These are phyloP conservation scores for Glebionis coronaria DNA, from an alignment of 129 eudicot species.

Conservation along the genomic window DNA sequence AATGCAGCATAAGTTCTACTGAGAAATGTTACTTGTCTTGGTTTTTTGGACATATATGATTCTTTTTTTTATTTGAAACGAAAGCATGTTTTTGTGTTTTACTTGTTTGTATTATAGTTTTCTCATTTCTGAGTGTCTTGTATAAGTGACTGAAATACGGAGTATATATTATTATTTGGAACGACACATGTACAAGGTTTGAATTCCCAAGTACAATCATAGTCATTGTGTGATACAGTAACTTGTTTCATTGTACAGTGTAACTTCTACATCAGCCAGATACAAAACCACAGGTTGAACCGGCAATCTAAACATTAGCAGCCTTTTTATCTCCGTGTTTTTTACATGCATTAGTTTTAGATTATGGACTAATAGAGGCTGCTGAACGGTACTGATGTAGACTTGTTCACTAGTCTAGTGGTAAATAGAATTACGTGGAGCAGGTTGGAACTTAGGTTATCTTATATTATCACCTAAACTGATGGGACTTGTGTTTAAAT, in stretches of 20 bases:
- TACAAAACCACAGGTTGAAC: not conserved
- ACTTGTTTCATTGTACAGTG: not conserved
- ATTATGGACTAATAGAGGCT: not conserved
- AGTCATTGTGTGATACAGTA: no score
- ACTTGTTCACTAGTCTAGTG: slow-evolving; percentile 9
- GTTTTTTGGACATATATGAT: not conserved
- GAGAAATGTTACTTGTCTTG: not conserved
- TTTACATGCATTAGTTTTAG: not conserved
- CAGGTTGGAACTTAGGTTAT: slow-evolving; percentile 17
- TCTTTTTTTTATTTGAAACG: not conserved
- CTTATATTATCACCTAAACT: slow-evolving; percentile 32
- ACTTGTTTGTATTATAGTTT: no score
- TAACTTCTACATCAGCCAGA: not conserved
- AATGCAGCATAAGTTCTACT: not conserved
- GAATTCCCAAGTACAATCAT: no score
- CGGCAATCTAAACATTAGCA: no score
- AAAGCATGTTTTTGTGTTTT: not conserved
- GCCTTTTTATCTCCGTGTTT: not conserved
- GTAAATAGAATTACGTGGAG: slow-evolving; percentile 18
- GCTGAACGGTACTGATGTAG: slow-evolving; percentile 8
- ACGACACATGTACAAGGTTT: no score
- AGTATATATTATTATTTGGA: no score
- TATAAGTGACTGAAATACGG: no score
- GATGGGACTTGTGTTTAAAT: slow-evolving; percentile 20
- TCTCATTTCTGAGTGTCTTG: no score